Conservation (phyloP, 1,139 yeast species). For the Debaryomyces nepalensis region DNA sequence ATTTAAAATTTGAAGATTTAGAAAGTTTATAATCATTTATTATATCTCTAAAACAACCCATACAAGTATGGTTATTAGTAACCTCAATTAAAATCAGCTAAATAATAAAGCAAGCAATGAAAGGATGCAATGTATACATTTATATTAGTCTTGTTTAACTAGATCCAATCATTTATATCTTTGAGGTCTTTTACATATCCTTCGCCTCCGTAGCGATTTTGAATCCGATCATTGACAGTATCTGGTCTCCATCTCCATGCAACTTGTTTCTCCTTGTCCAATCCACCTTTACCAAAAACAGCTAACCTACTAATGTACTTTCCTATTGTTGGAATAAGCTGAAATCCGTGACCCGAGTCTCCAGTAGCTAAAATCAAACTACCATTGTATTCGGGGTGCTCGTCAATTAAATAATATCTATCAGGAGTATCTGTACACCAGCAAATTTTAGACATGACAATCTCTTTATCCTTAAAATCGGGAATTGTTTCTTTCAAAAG, state of each 20-base stretch:
- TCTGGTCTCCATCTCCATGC: constrained; percentile 26
- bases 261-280: constrained; percentile 19
- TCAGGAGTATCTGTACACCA: constrained; percentile 28
- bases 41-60: no score
- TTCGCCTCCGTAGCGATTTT: constrained; percentile 21
- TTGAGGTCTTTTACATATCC: constrained; percentile 20
- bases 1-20: no score
- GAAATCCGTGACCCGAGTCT: constrained; percentile 27
- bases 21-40: no score
- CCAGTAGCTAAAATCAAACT: constrained; percentile 25
- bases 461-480: constrained; percentile 16
- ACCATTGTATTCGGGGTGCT: constrained; percentile 20
- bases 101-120: no score
- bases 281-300: constrained; percentile 20
- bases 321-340: constrained; percentile 21
- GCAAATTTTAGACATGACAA: constrained; percentile 23
- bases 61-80: no score
- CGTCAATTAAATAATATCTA: constrained; percentile 23
- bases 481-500: constrained; percentile 25
- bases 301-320: constrained; percentile 18
- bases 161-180: constrained; percentile 21
- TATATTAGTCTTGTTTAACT: no score
- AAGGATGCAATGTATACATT: no score
- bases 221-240: constrained; percentile 19
- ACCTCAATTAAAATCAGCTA: no score